Evolutionary conservation across 2,329 filamentous ascomycete species (phyloP).

Genomic region (Phyllosticta paracitricarpa): DNA sequence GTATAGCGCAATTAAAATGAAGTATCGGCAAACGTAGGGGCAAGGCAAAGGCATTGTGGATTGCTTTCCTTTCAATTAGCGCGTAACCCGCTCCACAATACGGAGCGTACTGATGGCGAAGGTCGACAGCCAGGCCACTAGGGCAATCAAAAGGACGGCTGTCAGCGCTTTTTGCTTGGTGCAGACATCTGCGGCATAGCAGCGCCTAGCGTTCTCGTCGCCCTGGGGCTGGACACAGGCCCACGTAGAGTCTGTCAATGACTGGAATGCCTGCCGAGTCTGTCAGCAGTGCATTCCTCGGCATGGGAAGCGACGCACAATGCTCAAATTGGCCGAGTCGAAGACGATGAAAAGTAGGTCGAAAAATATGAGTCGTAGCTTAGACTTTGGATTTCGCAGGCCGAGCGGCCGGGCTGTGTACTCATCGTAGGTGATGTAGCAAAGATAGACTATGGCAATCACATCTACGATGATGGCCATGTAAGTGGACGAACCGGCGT

Average conservation of each 20-base stretch:
- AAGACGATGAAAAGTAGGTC: conserved; percentile 97
- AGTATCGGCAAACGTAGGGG: neutral
- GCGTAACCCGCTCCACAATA: conserved; percentile 8
- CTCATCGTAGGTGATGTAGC: conserved; percentile 94
- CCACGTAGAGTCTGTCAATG: conserved; percentile 55
- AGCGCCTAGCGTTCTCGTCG: conserved; percentile 12
- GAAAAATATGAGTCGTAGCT: conserved; percentile 79
- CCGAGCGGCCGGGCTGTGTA: conserved; percentile 91
- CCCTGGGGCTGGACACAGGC: conserved; percentile 27
- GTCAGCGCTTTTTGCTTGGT: conserved; percentile 60
- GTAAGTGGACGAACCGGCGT: conserved; percentile 54
- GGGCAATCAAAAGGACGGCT: conserved; percentile 66
- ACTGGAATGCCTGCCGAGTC: conserved; percentile 56
- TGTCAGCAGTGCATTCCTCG: neutral
- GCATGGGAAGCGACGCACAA: conserved; percentile 28
- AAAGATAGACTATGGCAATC: conserved; percentile 78
- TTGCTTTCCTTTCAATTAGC: neutral
- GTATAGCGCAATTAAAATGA: conserved; percentile 7
- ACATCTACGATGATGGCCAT: conserved; percentile 86
- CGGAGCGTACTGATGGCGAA: conserved; percentile 63
- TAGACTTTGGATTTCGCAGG: conserved; percentile 70
- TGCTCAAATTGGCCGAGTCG: conserved; percentile 81
- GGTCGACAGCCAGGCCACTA: conserved; percentile 83
- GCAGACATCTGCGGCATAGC: conserved; percentile 41
- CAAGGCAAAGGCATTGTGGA: neutral